Evolutionary conservation across 768 basidiomycete species (phyloP).

Genomic region (Pleurotus eryngii): DNA sequence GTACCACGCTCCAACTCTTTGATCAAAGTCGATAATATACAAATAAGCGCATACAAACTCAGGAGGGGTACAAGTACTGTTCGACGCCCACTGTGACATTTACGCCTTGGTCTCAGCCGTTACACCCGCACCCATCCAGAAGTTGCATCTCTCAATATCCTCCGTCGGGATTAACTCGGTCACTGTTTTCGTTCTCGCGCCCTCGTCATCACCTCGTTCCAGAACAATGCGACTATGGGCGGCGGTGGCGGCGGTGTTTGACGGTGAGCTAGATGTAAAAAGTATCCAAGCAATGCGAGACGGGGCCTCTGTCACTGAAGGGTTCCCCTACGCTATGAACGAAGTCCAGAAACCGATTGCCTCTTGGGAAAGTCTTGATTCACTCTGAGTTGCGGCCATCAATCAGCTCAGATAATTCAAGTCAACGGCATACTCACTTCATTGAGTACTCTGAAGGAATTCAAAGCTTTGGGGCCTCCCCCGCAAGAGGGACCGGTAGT

Average conservation of each 20-base stretch:
- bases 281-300: constrained; percentile 23
- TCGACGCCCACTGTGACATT: too few species aligned
- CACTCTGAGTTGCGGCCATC: constrained; percentile 24
- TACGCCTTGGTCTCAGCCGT: constrained; percentile 16
- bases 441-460: constrained; percentile 35
- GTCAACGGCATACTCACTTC: constrained; percentile 16
- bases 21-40: too few species aligned
- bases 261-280: constrained; percentile 11
- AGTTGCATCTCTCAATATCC: constrained; percentile 32
- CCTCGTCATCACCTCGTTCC: constrained; percentile 20
- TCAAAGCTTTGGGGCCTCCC: constrained; percentile 27
- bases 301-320: constrained; percentile 18
- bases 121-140: constrained; percentile 39
- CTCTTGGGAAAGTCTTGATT: constrained; percentile 31
- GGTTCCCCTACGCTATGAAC: constrained; percentile 29
- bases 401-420: not conserved
- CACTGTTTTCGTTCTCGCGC: constrained; percentile 18
- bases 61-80: too few species aligned
- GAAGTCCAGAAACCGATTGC: constrained; percentile 46
- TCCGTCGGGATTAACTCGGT: constrained; percentile 27
- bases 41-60: too few species aligned
- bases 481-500: not conserved
- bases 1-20: too few species aligned
- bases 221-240: constrained; percentile 20
- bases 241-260: not conserved